Evolutionary conservation across 768 basidiomycete genomes (phyloP).

Genomic region (Panaeolus papilionaceus): DNA sequence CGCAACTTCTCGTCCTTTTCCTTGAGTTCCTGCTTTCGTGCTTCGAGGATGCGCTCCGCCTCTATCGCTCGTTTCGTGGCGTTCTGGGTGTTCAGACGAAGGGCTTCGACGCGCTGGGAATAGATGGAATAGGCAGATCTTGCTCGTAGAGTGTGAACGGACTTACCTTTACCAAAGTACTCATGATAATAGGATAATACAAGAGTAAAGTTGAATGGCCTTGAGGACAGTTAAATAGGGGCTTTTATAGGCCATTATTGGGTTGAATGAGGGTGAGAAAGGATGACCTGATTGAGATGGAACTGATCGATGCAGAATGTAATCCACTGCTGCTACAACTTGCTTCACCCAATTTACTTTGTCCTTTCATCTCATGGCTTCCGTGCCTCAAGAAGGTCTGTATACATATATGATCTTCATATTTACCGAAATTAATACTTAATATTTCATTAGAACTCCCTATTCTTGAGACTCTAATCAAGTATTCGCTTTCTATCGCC

Average conservation of each 20-base stretch:
- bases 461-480: conserved; percentile 94
- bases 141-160: neutral
- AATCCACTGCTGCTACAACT: conserved; percentile 1
- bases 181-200: neutral
- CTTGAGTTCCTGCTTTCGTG: conserved; percentile 26
- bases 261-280: conserved; percentile 39
- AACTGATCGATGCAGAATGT: conserved; percentile 28
- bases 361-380: conserved; percentile 53
- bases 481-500: conserved; percentile 52
- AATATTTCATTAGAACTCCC: conserved; percentile 71
- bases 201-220: neutral
- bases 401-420: conserved; percentile 20
- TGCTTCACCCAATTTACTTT: neutral
- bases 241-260: conserved; percentile 25
- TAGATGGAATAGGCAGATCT: neutral
- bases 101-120: conserved; percentile 30
- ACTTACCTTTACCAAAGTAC: neutral
- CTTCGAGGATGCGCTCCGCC: conserved; percentile 32
- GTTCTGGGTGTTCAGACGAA: conserved; percentile 31
- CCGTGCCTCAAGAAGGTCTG: conserved; percentile 83
- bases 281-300: conserved; percentile 17
- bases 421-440: conserved; percentile 21
- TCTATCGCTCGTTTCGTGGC: conserved; percentile 33
- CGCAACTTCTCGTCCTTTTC: conserved; percentile 30
- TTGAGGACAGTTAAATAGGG: conserved; percentile 11